Percentiles rank a stretch among this genome's conserved stretches.
These are phyloP conservation scores for Gossypium anomalum DNA, from an alignment of 345 rosid species.

Conservation along the genomic window DNA sequence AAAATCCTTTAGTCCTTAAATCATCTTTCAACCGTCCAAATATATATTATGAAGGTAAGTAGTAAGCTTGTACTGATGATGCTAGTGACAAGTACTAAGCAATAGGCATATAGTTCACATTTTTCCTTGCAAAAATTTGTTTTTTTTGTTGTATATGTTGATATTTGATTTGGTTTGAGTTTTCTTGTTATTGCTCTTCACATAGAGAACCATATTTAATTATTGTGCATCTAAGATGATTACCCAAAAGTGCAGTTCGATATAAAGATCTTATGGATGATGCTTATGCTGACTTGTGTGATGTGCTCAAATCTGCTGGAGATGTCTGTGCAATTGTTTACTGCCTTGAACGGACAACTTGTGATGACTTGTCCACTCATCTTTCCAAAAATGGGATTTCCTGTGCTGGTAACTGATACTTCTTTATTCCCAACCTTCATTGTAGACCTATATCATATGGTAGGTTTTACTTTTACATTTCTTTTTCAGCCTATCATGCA, in stretches of 20 bases:
- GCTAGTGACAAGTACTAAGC: background rate
- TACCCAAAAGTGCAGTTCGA: slow-evolving; percentile 57
- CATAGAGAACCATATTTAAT: background rate
- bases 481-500: slow-evolving; percentile 82
- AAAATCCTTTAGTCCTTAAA: slow-evolving; percentile 70
- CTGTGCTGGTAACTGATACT: slow-evolving; percentile 57
- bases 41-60: slow-evolving; percentile 82
- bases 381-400: slow-evolving; percentile 73
- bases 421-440: slow-evolving; percentile 6
- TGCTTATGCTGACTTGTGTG: slow-evolving; percentile 65
- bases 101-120: background rate
- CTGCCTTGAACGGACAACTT: slow-evolving; percentile 91
- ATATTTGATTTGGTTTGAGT: background rate
- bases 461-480: slow-evolving; percentile 12
- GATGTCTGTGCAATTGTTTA: slow-evolving; percentile 80
- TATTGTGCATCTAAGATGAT: slow-evolving; percentile 31
- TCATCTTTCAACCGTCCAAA: slow-evolving; percentile 96
- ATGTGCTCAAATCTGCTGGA: slow-evolving; percentile 61
- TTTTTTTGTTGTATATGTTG: slow-evolving; percentile 3
- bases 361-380: slow-evolving; percentile 77
- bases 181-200: background rate
- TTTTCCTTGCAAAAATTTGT: background rate
- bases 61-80: slow-evolving; percentile 15
- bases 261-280: slow-evolving; percentile 85
- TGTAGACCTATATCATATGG: background rate